These are phyloP conservation scores for Ophioceras dolichostomum DNA, from an alignment of 2,329 filamentous ascomycete genomes.

Conservation along the genomic window DNA sequence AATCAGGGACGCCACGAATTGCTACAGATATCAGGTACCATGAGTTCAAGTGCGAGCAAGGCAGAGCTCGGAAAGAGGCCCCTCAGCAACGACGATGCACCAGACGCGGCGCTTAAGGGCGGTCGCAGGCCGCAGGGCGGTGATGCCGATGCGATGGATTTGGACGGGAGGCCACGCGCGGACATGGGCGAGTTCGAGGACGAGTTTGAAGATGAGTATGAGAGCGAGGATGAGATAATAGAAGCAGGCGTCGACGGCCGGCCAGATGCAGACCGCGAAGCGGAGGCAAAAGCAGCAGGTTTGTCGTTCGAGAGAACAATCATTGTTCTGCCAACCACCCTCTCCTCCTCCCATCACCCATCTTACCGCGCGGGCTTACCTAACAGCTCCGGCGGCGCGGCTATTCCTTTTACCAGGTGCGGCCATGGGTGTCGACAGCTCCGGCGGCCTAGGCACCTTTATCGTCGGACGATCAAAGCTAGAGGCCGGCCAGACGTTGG, in stretches of 20 bases:
- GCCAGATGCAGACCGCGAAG: slow-evolving; percentile 84
- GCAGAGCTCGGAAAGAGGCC: slow-evolving; percentile 6
- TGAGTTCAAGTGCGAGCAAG: neutral
- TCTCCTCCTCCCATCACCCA: neutral
- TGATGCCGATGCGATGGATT: slow-evolving; percentile 47
- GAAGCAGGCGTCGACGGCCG: slow-evolving; percentile 90
- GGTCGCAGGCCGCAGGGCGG: slow-evolving; percentile 37
- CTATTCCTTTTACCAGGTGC: too few species aligned
- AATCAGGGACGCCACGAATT: too few species aligned
- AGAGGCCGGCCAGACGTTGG: slow-evolving; percentile 78
- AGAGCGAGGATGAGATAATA: slow-evolving; percentile 80
- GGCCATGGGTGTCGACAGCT: slow-evolving; percentile 74
- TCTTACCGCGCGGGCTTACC: too few species aligned
- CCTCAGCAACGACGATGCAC: slow-evolving; percentile 7
- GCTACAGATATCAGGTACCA: too few species aligned
- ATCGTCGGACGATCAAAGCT: slow-evolving; percentile 91
- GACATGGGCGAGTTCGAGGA: slow-evolving; percentile 82
- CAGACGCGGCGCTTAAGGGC: slow-evolving; percentile 37
- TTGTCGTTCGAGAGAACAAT: neutral
- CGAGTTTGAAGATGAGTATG: slow-evolving; percentile 86
- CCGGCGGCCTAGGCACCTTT: slow-evolving; percentile 68
- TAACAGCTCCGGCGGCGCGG: too few species aligned
- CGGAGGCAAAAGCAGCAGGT: slow-evolving; percentile 61
- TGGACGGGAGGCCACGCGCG: slow-evolving; percentile 42
- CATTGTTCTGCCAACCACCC: neutral